A percentile compares a stretch with the other conserved stretches of the same genome.
phyloP scores from a whole-genome alignment of 2,329 filamentous ascomycete genomes.

The Calonectria fujianensis region DNA sequence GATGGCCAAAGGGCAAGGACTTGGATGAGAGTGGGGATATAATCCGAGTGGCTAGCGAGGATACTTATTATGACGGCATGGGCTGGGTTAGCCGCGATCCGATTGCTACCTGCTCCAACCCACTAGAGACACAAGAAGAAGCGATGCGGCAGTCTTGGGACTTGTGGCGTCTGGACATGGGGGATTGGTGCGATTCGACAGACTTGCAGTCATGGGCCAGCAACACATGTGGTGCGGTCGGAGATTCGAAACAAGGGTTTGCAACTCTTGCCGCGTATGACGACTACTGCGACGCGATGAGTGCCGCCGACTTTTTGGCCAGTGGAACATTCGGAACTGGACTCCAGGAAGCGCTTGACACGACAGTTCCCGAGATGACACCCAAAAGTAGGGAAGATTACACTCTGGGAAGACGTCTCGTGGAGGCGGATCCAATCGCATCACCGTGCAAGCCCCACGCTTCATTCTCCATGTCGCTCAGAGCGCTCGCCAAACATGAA shows the following conservation, averaged over 20 bases:
- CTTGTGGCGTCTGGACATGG: constrained; percentile 79
- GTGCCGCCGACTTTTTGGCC: constrained; percentile 79
- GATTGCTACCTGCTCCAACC: constrained; percentile 59
- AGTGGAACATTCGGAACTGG: constrained; percentile 66
- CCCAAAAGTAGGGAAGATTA: constrained; percentile 70
- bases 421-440: constrained; percentile 66
- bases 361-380: constrained; percentile 75
- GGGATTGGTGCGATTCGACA: constrained; percentile 71
- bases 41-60: constrained; percentile 86
- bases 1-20: constrained; percentile 84
- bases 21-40: constrained; percentile 79
- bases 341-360: constrained; percentile 74
- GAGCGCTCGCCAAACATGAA: constrained; percentile 55
- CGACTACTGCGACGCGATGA: constrained; percentile 75
- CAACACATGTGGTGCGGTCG: constrained; percentile 43
- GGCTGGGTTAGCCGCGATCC: constrained; percentile 82
- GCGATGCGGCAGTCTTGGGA: constrained; percentile 79
- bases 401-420: constrained; percentile 66
- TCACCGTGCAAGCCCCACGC: constrained; percentile 56
- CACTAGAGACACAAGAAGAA: constrained; percentile 74
- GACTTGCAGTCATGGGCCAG: constrained; percentile 64
- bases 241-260: constrained; percentile 52
- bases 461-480: constrained; percentile 55
- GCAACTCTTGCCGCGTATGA: constrained; percentile 71
- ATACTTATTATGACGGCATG: constrained; percentile 87